These are phyloP conservation scores for Clitoria ternatea DNA, from an alignment of 306 rosid species.

Conservation along the genomic window DNA sequence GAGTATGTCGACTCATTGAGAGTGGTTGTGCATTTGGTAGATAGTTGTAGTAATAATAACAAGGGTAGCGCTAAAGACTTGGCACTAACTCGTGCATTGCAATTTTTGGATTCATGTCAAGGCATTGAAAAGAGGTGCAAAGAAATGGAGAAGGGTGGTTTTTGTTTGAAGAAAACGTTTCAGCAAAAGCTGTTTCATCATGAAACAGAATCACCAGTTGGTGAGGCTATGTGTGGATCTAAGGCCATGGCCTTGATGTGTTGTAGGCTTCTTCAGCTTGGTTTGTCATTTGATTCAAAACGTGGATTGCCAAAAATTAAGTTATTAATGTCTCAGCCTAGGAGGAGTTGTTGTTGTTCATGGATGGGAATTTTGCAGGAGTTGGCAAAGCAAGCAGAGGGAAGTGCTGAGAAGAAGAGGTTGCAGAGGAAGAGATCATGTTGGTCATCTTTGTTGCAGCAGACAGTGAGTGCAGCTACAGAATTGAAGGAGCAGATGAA, in stretches of 20 bases:
- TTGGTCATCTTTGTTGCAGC: constrained; percentile 22
- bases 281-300: constrained; percentile 38
- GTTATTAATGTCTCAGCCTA: background rate
- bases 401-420: constrained; percentile 19
- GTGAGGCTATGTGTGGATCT: constrained; percentile 40
- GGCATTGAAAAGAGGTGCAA: constrained; percentile 18
- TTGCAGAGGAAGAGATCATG: background rate
- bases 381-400: constrained; percentile 16
- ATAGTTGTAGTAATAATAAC: too few relatives aligned
- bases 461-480: constrained; percentile 27
- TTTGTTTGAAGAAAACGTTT: constrained; percentile 19
- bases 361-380: constrained; percentile 37
- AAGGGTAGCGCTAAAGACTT: background rate
- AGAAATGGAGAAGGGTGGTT: background rate
- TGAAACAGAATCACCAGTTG: constrained; percentile 27
- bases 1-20: constrained; percentile 33
- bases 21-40: constrained; percentile 27
- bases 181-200: constrained; percentile 23
- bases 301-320: background rate
- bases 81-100: constrained; percentile 21
- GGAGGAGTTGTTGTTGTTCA: background rate
- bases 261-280: constrained; percentile 35
- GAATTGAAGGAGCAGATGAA: constrained; percentile 35
- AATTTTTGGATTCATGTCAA: constrained; percentile 28
- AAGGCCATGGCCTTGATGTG: constrained; percentile 38